Percentiles rank a stretch among this genome's conserved stretches.
Conservation (phyloP, 225 moss, liverwort and hornwort species). For the Bryoerythrophyllum caledonicum region DNA sequence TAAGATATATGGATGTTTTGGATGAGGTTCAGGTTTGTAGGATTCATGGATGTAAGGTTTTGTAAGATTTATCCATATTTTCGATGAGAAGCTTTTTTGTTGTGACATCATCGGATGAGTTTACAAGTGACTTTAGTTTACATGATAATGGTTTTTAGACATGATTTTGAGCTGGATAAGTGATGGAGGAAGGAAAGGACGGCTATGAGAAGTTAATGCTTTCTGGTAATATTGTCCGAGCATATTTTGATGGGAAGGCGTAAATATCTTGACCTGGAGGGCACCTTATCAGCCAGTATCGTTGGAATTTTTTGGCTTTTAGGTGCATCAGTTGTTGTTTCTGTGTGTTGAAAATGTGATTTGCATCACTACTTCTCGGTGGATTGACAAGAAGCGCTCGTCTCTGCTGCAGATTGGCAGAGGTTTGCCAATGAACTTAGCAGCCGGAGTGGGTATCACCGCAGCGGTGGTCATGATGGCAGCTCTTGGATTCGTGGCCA, state of each 20-base stretch:
- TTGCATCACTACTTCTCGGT: neutral
- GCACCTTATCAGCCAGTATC: neutral
- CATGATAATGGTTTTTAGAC: neutral
- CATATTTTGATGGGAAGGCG: neutral
- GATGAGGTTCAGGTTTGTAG: too few species aligned
- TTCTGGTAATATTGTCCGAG: slow-evolving; percentile 4
- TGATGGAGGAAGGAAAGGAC: neutral
- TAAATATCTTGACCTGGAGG: neutral
- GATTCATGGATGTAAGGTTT: too few species aligned
- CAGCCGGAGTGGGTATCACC: slow-evolving; percentile 79
- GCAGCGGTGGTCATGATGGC: slow-evolving; percentile 89
- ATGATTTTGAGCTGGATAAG: neutral
- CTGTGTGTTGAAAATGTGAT: neutral
- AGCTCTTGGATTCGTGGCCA: slow-evolving; percentile 83
- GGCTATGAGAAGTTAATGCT: neutral
- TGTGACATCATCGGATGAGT: neutral
- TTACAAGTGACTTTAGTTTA: too few species aligned
- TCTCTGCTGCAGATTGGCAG: slow-evolving; percentile 58
- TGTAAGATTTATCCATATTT: neutral
- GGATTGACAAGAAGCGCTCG: neutral
- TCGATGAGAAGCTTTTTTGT: neutral
- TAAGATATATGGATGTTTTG: too few species aligned
- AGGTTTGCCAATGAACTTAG: slow-evolving; percentile 81
- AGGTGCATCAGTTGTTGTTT: neutral
- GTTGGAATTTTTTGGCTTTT: neutral